Evolutionary conservation across 2,329 filamentous ascomycete genomes (phyloP), one percentile per base, ranked within the genome.

Genomic region (Cladosporium halotolerans): DNA sequence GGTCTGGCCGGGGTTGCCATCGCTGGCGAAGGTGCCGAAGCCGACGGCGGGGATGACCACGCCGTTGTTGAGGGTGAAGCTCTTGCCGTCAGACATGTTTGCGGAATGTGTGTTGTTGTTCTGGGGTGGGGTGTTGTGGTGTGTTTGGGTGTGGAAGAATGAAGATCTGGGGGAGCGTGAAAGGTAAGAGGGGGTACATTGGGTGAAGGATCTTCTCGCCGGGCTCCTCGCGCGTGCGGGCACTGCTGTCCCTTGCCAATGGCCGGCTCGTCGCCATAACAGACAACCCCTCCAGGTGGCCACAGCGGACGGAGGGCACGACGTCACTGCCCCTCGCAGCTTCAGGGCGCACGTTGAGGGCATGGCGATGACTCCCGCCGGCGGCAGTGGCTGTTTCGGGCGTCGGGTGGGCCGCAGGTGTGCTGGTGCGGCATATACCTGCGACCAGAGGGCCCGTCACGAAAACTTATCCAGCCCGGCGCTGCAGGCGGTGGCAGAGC

Each of bases 21-120:
- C 84, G 68, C 79, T 86, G 67, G 81, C 79, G 63, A 84, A 85
- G 60, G 82, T 85, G 60, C 82, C 82, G 62, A 85, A 85, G 23
- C 82, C 82, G 32, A 85, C 70, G 45, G 75, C 81, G 56, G 82
- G 82, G 60, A 85, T 81, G 65, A 75, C 76, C 55, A 84, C 78
- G 61, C 78, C 79, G 64, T 80, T 81, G 73, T 70, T 76, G 48
- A 82, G 73, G 58, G 69, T 78, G 70, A 76, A 80, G 43, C 72
- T 73, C 64, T 72, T 71, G 60, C 70, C 77, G 64, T 73, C 71
- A 65, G 81, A 83, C 81, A 84, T 84, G 58, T 31, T 70, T 61
- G 52, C 54, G n/a, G 44, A 50, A n/a, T 45, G 16, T 55, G 32
- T 11, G 32, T 40, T 40, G 33, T 34, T 33, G 40, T 23, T 19